Conservation (phyloP, 2,329 filamentous ascomycete species). For the Simplicillium aogashimaense region DNA sequence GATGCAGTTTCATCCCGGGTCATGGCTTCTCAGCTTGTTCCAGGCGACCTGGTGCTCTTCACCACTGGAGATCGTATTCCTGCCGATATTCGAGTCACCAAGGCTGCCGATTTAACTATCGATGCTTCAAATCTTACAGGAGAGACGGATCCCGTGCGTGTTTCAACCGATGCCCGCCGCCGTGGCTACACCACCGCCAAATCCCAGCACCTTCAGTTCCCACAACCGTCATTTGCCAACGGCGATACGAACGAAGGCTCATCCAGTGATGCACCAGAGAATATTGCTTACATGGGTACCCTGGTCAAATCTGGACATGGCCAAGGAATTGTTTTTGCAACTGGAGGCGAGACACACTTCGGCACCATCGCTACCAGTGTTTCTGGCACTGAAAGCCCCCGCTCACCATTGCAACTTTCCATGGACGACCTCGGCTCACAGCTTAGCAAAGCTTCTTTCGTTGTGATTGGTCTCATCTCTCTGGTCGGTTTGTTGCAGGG, state of each 20-base stretch:
- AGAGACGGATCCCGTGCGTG: conserved; percentile 85
- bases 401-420: conserved; percentile 85
- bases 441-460: conserved; percentile 92
- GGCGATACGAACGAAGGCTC: conserved; percentile 23
- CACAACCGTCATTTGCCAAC: conserved; percentile 44
- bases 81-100: conserved; percentile 88
- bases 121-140: conserved; percentile 96
- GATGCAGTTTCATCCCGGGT: conserved; percentile 75
- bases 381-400: conserved; percentile 87
- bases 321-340: conserved; percentile 94
- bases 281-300: conserved; percentile 98
- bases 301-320: conserved; percentile 90
- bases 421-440: conserved; percentile 98
- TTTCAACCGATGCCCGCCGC: conserved; percentile 53
- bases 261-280: conserved; percentile 42
- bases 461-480: conserved; percentile 87
- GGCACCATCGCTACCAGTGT: conserved; percentile 92
- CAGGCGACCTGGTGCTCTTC: conserved; percentile 87
- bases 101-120: conserved; percentile 80
- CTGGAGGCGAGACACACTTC: conserved; percentile 87
- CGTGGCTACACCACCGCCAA: conserved; percentile 17
- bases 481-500: conserved; percentile 84
- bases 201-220: conserved; percentile 17
- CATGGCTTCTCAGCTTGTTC: conserved; percentile 77
- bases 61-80: conserved; percentile 94